Conservation (phyloP, 331 rosid genomes). For the Rosa hybrid region DNA sequence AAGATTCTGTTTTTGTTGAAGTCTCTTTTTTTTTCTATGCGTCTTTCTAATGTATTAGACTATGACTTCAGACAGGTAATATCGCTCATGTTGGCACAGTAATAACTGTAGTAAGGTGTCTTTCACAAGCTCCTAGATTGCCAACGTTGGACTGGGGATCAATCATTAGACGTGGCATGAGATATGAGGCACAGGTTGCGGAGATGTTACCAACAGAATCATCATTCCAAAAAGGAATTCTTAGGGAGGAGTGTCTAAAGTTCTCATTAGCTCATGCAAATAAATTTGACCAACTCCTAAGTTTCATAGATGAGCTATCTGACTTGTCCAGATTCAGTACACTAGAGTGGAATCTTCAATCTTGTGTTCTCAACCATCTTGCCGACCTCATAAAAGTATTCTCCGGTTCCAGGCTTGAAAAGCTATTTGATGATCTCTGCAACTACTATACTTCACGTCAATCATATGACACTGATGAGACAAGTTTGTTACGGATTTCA, state of each 20-base stretch:
- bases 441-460: conserved; percentile 43
- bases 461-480: conserved; percentile 38
- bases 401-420: conserved; percentile 81
- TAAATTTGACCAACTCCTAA: conserved; percentile 69
- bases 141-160: conserved; percentile 90
- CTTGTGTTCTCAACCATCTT: conserved; percentile 69
- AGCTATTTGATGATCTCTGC: conserved; percentile 59
- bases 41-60: conserved; percentile 28
- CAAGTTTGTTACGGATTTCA: conserved; percentile 50
- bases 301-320: conserved; percentile 89
- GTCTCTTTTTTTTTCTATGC: conserved; percentile 8
- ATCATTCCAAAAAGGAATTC: conserved; percentile 48
- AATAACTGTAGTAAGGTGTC: conserved; percentile 68
- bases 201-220: conserved; percentile 38
- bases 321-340: conserved; percentile 75
- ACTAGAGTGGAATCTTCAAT: conserved; percentile 73
- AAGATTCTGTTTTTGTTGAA: conserved; percentile 6
- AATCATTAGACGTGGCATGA: conserved; percentile 82
- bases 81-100: conserved; percentile 39
- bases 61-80: conserved; percentile 50
- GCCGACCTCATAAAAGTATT: conserved; percentile 68
- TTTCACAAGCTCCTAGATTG: conserved; percentile 89
- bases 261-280: conserved; percentile 86
- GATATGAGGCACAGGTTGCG: conserved; percentile 63
- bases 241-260: conserved; percentile 73